phyloP scores from a whole-genome alignment of 2,329 filamentous ascomycete species.

The Xylaria sp. region DNA sequence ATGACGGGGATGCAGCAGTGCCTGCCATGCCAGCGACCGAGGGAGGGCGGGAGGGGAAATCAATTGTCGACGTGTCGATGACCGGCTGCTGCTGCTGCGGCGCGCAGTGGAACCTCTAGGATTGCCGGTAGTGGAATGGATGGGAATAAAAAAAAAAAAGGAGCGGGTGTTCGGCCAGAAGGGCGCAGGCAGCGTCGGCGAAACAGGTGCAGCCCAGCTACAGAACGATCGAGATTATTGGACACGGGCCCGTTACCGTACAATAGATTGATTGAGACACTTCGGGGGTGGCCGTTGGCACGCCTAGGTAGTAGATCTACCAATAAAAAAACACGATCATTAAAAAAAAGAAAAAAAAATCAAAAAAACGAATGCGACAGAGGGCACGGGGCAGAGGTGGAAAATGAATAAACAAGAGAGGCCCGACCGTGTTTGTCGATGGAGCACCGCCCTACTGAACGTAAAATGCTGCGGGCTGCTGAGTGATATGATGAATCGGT shows the following conservation, averaged over 20 bases:
- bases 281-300: slow-evolving; percentile 15
- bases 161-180: not conserved
- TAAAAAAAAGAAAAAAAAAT: not conserved
- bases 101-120: slow-evolving; percentile 1
- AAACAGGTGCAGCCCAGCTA: not conserved
- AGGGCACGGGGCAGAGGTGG: not conserved
- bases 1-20: slow-evolving; percentile 24
- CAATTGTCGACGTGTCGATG: slow-evolving; percentile 17
- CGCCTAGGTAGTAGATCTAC: slow-evolving; percentile 12
- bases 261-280: slow-evolving; percentile 12
- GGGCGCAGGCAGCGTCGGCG: not conserved
- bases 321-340: slow-evolving; percentile 21
- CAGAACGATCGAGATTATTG: not conserved
- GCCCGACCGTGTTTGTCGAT: not conserved
- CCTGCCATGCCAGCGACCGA: slow-evolving; percentile 31
- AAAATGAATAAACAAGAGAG: slow-evolving; percentile 1
- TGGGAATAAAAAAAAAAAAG: not conserved
- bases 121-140: not conserved
- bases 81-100: slow-evolving; percentile 2
- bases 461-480: slow-evolving; percentile 1
- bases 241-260: not conserved
- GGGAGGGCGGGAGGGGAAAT: slow-evolving; percentile 10
- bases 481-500: slow-evolving; percentile 1
- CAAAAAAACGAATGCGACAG: slow-evolving; percentile 15
- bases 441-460: too few relatives aligned